Evolutionary conservation across 148 eudicot genomes (phyloP).

Genomic region (Chenopodium berlandieri): DNA sequence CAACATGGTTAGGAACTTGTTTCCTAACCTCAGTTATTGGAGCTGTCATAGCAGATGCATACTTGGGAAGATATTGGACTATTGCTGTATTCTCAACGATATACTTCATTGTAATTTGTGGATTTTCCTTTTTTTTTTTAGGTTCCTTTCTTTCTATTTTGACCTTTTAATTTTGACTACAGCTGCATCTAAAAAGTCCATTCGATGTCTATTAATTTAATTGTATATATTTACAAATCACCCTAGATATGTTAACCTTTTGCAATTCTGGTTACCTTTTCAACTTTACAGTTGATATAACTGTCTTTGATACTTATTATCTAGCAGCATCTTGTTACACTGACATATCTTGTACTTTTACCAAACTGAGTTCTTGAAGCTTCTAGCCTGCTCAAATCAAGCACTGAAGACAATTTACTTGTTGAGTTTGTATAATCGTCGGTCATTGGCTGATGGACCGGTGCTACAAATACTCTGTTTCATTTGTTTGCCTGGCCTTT

Average conservation of each 20-base stretch:
- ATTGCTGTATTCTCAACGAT: slow-evolving; percentile 74
- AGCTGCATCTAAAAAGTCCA: no score
- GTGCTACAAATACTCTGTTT: not conserved
- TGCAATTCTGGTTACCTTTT: no score
- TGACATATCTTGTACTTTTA: not conserved
- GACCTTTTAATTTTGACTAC: no score
- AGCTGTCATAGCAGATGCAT: slow-evolving; percentile 81
- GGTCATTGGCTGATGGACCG: not conserved
- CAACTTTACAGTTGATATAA: no score
- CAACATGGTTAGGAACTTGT: slow-evolving; percentile 85
- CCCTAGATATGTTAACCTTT: no score
- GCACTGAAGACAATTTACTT: not conserved
- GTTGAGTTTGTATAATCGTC: not conserved
- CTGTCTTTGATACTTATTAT: no score
- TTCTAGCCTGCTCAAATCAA: not conserved
- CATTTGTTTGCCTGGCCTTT: not conserved
- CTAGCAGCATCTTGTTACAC: not conserved
- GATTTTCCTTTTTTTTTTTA: not conserved
- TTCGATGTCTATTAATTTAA: no score
- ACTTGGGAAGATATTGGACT: slow-evolving; percentile 94
- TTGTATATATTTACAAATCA: no score
- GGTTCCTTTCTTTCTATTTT: not conserved
- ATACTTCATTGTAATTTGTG: slow-evolving; percentile 58
- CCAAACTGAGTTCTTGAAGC: not conserved
- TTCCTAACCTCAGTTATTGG: slow-evolving; percentile 82